Conservation (phyloP, 345 rosid genomes). For the Aegle marmelos region DNA sequence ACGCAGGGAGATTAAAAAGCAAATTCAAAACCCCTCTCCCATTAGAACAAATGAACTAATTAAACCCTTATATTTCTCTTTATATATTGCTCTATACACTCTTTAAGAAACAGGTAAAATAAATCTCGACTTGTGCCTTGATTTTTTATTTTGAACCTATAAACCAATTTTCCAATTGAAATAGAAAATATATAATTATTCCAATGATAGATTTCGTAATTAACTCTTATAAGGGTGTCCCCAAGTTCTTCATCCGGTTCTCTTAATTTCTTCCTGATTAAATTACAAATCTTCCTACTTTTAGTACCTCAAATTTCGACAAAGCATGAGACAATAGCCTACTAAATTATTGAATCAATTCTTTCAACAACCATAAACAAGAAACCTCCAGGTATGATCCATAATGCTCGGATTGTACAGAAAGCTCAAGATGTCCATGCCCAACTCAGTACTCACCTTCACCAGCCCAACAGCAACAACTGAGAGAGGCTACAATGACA, state of each 20-base stretch:
- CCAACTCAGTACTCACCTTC: too few species aligned
- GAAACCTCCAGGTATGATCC: not conserved
- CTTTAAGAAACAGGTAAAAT: too few species aligned
- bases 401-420: not conserved
- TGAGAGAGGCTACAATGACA: too few species aligned
- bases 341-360: constrained; percentile 3
- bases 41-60: too few species aligned
- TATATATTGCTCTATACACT: too few species aligned
- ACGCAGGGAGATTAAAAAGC: constrained; percentile 46
- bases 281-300: not conserved
- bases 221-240: not conserved
- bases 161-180: too few species aligned
- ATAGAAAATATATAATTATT: too few species aligned
- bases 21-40: too few species aligned
- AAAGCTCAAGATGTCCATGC: not conserved
- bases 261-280: not conserved
- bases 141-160: too few species aligned
- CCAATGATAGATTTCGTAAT: not conserved
- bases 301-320: not conserved
- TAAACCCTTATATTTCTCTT: too few species aligned
- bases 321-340: constrained; percentile 11
- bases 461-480: too few species aligned
- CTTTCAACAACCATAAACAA: constrained; percentile 12
- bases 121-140: too few species aligned
- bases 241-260: not conserved